These are phyloP conservation scores for Fusarium sulawesiense DNA, from an alignment of 2,329 filamentous ascomycete genomes.

Conservation along the genomic window DNA sequence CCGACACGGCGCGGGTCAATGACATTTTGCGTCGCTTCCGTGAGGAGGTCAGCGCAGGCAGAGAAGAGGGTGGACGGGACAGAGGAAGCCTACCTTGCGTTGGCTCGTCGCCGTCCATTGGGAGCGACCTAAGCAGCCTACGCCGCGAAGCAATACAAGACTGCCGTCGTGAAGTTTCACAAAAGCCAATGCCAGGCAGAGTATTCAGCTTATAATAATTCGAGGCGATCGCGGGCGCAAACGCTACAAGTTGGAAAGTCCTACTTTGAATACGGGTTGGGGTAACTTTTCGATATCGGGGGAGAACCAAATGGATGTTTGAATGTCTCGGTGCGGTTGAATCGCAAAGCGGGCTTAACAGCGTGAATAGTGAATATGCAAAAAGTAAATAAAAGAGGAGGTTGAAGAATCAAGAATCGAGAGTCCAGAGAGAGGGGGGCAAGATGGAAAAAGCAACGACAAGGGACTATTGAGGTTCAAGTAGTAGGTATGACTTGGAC, in stretches of 20 bases:
- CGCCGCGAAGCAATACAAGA: slow-evolving; percentile 40
- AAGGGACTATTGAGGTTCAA: slow-evolving; percentile 30
- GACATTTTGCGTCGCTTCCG: slow-evolving; percentile 78
- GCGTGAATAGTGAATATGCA: slow-evolving; percentile 4
- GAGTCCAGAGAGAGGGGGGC: slow-evolving; percentile 25
- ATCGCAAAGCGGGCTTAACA: slow-evolving; percentile 1
- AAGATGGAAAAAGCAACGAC: slow-evolving; percentile 39
- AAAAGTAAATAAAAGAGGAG: slow-evolving; percentile 17
- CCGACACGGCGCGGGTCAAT: slow-evolving; percentile 84
- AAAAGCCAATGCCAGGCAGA: slow-evolving; percentile 10
- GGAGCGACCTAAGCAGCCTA: slow-evolving; percentile 48
- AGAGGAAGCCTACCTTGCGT: slow-evolving; percentile 53
- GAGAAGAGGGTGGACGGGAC: background rate
- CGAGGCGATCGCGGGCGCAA: slow-evolving; percentile 30
- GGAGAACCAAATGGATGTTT: slow-evolving; percentile 14
- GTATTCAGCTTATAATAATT: slow-evolving; percentile 1
- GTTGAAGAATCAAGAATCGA: slow-evolving; percentile 20
- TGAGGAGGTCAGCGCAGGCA: slow-evolving; percentile 31
- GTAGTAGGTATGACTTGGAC: background rate
- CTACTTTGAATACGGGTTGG: slow-evolving; percentile 4
- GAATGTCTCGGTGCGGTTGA: slow-evolving; percentile 20
- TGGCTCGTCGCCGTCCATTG: slow-evolving; percentile 59
- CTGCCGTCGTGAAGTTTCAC: slow-evolving; percentile 26
- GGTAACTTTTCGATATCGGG: slow-evolving; percentile 23
- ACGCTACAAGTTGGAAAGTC: slow-evolving; percentile 17